phyloP scores from a whole-genome alignment of 331 rosid genomes.

The Prunus yedoensis region DNA sequence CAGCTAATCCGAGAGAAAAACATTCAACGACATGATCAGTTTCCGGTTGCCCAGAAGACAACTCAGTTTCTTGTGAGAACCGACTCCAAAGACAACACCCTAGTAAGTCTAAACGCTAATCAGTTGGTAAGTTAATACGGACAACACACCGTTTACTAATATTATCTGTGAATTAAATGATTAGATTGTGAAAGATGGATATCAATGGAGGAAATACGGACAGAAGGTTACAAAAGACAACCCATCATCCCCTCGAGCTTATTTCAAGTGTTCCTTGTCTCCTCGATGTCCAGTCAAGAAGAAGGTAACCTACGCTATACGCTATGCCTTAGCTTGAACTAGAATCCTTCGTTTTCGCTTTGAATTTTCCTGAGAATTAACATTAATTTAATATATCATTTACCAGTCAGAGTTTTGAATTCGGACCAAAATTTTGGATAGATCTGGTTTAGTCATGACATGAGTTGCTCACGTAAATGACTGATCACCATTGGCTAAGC shows the following conservation, averaged over 20 bases:
- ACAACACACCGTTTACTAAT: background rate
- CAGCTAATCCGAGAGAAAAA: constrained; percentile 23
- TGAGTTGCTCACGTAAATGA: no score
- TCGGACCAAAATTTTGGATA: no score
- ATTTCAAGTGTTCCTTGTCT: constrained; percentile 75
- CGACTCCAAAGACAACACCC: constrained; percentile 44
- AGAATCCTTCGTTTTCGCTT: no score
- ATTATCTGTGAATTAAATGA: background rate
- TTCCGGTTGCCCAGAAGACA: constrained; percentile 36
- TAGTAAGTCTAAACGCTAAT: constrained; percentile 33
- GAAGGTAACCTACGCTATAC: constrained; percentile 45
- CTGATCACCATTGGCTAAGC: no score
- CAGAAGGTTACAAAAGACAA: constrained; percentile 85
- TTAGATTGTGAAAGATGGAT: constrained; percentile 66
- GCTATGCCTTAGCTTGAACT: no score
- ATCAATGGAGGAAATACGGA: constrained; percentile 89
- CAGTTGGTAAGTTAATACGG: background rate
- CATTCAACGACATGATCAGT: constrained; percentile 1
- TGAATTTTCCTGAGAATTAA: no score
- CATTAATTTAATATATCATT: no score
- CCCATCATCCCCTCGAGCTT: constrained; percentile 76
- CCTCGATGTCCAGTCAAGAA: constrained; percentile 75
- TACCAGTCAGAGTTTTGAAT: no score
- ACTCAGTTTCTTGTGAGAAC: constrained; percentile 48
- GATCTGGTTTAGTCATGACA: no score